A percentile compares a stretch with the other conserved stretches of the same genome.
Evolutionary conservation across 176 grass and related monocot species (phyloP).

Genomic region (Tuctoria greenei): DNA sequence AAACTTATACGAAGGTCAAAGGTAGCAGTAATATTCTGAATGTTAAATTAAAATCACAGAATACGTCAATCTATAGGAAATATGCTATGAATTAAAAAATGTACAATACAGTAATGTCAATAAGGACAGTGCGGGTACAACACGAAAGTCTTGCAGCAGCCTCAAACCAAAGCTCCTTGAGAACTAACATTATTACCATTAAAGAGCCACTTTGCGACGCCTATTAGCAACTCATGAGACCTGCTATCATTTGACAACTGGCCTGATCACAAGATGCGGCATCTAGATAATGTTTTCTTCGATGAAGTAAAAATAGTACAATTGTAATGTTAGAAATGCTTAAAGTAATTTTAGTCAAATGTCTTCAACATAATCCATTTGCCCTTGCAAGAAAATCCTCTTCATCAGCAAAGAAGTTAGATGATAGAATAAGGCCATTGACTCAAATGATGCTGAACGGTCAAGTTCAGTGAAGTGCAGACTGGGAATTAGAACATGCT

Average conservation of each 20-base stretch:
- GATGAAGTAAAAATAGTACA: conserved; percentile 21
- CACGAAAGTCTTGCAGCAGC: background rate
- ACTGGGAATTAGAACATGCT: no score
- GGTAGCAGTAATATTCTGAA: background rate
- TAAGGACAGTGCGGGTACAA: conserved; percentile 34
- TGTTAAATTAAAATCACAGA: background rate
- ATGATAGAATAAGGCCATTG: background rate
- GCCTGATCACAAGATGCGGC: conserved; percentile 2
- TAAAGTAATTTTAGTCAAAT: conserved; percentile 14
- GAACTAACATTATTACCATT: conserved; percentile 9
- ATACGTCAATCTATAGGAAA: background rate
- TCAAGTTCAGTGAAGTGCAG: no score
- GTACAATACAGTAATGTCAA: conserved; percentile 27
- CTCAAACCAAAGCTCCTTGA: conserved; percentile 22
- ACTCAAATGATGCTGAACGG: no score
- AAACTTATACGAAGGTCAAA: background rate
- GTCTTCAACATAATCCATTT: conserved; percentile 14
- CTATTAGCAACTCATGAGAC: conserved; percentile 4
- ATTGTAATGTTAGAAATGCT: conserved; percentile 37
- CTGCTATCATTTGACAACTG: conserved; percentile 4
- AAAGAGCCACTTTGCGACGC: background rate
- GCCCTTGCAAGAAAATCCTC: conserved; percentile 18
- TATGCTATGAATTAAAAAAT: background rate
- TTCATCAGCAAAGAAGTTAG: conserved; percentile 26
- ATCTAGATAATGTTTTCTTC: conserved; percentile 21